Evolutionary conservation across 2,329 filamentous ascomycete genomes (phyloP).

Genomic region (Diaporthe citri): DNA sequence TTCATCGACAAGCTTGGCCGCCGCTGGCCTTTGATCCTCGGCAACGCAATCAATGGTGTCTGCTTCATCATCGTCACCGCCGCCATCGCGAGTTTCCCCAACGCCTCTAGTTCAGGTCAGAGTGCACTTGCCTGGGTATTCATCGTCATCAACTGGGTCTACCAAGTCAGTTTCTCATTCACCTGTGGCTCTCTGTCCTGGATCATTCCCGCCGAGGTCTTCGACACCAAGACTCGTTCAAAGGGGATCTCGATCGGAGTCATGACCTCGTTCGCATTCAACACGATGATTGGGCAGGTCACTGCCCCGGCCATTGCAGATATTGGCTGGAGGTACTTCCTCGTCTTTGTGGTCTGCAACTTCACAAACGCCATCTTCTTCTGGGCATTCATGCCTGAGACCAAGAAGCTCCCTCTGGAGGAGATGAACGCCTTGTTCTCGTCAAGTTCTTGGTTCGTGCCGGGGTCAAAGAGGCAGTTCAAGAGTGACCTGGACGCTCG

Average conservation of each 20-base stretch:
- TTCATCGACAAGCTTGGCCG: slow-evolving; percentile 31
- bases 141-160: slow-evolving; percentile 24
- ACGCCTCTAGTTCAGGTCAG: slow-evolving; percentile 1
- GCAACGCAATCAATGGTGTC: slow-evolving; percentile 9
- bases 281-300: slow-evolving; percentile 38
- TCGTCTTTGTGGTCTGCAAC: slow-evolving; percentile 41
- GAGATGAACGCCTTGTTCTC: slow-evolving; percentile 37
- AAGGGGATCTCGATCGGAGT: slow-evolving; percentile 25
- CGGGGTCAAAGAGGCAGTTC: not conserved
- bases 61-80: slow-evolving; percentile 30
- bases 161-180: slow-evolving; percentile 24
- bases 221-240: slow-evolving; percentile 17
- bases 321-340: slow-evolving; percentile 41
- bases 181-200: slow-evolving; percentile 20
- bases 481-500: slow-evolving; percentile 8
- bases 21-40: slow-evolving; percentile 16
- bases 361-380: slow-evolving; percentile 38
- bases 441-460: slow-evolving; percentile 2
- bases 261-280: slow-evolving; percentile 36
- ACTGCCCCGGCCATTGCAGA: slow-evolving; percentile 38
- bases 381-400: slow-evolving; percentile 41
- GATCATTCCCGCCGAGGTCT: slow-evolving; percentile 33
- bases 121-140: slow-evolving; percentile 19
- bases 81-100: slow-evolving; percentile 20
- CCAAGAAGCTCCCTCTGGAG: slow-evolving; percentile 41